Percentiles rank a stretch among this genome's conserved stretches.
phyloP scores from a whole-genome alignment of 768 basidiomycete genomes.

The Amanita exitialis region DNA sequence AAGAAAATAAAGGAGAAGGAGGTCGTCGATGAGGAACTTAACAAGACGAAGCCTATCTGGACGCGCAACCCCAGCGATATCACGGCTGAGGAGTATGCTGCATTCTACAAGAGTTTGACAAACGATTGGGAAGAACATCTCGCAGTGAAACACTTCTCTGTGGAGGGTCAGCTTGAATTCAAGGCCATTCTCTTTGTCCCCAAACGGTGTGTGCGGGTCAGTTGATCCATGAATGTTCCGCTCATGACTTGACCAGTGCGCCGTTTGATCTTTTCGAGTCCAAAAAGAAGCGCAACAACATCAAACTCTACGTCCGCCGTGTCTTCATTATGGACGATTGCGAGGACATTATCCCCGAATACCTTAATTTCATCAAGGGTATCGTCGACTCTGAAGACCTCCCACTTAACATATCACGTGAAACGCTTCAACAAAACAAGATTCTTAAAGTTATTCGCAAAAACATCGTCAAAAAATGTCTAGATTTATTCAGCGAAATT shows the following conservation, averaged over 20 bases:
- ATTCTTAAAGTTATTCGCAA: slow-evolving; percentile 99
- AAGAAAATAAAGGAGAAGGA: slow-evolving; percentile 90
- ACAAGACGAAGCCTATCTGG: slow-evolving; percentile 99
- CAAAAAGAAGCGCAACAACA: slow-evolving; percentile 99
- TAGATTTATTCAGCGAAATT: slow-evolving; percentile 93
- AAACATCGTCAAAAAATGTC: slow-evolving; percentile 97
- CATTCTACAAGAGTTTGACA: slow-evolving; percentile 99
- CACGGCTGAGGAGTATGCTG: slow-evolving; percentile 81
- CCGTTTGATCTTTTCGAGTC: slow-evolving; percentile 99
- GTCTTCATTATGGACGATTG: slow-evolving; percentile 99
- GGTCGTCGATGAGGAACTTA: slow-evolving; percentile 91
- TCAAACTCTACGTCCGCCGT: slow-evolving; percentile 99
- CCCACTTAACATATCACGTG: slow-evolving; percentile 99
- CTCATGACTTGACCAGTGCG: slow-evolving; percentile 40
- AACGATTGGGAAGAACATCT: slow-evolving; percentile 99
- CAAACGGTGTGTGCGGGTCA: slow-evolving; percentile 58
- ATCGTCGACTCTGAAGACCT: slow-evolving; percentile 99
- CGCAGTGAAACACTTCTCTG: slow-evolving; percentile 99
- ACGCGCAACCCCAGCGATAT: slow-evolving; percentile 97
- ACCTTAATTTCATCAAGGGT: slow-evolving; percentile 99
- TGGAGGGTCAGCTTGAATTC: slow-evolving; percentile 99
- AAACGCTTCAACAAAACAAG: slow-evolving; percentile 99
- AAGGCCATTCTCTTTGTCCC: slow-evolving; percentile 98
- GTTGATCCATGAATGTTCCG: neutral
- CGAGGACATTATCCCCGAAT: slow-evolving; percentile 98